Evolutionary conservation across 805 yeast species (phyloP), one percentile per base, ranked within the genome.

Genomic region (Ogataea degrootiae): DNA sequence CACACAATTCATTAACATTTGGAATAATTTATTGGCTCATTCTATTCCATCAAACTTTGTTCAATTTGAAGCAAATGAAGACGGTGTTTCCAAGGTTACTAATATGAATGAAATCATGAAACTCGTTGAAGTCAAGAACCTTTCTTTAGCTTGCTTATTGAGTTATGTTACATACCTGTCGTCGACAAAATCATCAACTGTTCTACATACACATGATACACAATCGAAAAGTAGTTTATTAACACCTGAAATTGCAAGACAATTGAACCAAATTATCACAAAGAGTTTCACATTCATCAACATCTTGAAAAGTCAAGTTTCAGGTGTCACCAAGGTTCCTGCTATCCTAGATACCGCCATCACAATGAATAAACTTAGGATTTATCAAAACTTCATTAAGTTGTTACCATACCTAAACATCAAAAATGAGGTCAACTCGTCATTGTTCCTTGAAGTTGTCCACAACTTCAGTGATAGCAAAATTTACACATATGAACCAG

Each of bases 1-100:
- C 14, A 73, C 81, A 3, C 88, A 83, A 53, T 69, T 86, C 43
- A 63, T 85, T 41, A 62, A 72, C 9, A 69, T 85, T 47, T 86
- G 91, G 91, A 81, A 81, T 51, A 73, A 76, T 39, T 68, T 83
- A 7, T 57, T 82, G 36, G 74, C 79, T 1, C 78, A 77, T 41
- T 69, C 77, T 2, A 72, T 75, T 45, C 72, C 75, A 14, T 68
- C 75, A 15, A 62, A 66, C 33, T 61, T 70, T 43, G 71, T 70
- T 34, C 64, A 61, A 34, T 45, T 52, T 41, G 57, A 59, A 19
- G 54, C 63, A 14, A 60, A 63, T 43, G 60, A 66, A 46, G 62
- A 65, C 34, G 57, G 61, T 7, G 26, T 46, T 23, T 66, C 66
- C 21, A 70, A 62, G 16, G 58, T 74, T 3, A 60, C 63, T 16